These are phyloP conservation scores for Tylopilus subfusipes DNA, from an alignment of 768 basidiomycete species.

Conservation along the genomic window DNA sequence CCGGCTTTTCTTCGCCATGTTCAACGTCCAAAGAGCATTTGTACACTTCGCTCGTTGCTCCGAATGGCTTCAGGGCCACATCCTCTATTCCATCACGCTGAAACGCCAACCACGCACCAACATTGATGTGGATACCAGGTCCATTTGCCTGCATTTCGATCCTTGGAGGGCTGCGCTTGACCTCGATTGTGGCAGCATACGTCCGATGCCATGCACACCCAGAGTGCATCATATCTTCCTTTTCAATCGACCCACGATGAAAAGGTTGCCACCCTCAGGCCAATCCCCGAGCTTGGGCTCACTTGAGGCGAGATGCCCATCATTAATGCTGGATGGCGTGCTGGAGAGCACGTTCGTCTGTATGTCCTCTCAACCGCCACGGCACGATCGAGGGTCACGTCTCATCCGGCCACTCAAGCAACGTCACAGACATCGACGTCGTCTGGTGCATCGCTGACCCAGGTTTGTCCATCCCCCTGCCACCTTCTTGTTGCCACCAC, in stretches of 20 bases:
- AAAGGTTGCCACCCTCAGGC: slow-evolving; percentile 55
- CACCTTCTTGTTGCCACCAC: too few relatives aligned
- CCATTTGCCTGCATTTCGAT: too few relatives aligned
- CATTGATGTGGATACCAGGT: too few relatives aligned
- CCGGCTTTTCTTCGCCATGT: slow-evolving; percentile 40
- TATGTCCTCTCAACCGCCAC: slow-evolving; percentile 56
- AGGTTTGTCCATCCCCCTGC: too few relatives aligned
- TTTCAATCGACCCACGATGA: slow-evolving; percentile 6
- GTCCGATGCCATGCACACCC: slow-evolving; percentile 12
- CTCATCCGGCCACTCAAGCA: too few relatives aligned
- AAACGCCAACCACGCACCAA: slow-evolving; percentile 1
- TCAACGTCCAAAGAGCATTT: slow-evolving; percentile 46
- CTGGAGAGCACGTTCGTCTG: slow-evolving; percentile 79
- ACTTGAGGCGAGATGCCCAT: slow-evolving; percentile 63
- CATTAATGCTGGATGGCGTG: slow-evolving; percentile 72
- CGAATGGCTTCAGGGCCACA: slow-evolving; percentile 51
- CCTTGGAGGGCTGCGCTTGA: too few relatives aligned
- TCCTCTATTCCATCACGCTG: slow-evolving; percentile 33
- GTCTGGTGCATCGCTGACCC: too few relatives aligned
- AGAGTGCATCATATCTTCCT: neutral
- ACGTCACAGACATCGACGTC: too few relatives aligned
- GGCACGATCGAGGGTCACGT: too few relatives aligned
- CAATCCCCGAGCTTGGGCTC: slow-evolving; percentile 58
- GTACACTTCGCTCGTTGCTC: slow-evolving; percentile 47
- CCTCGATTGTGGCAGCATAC: too few relatives aligned